Evolutionary conservation across 2,329 filamentous ascomycete genomes (phyloP).

Genomic region (Ceratocystis ficicola): DNA sequence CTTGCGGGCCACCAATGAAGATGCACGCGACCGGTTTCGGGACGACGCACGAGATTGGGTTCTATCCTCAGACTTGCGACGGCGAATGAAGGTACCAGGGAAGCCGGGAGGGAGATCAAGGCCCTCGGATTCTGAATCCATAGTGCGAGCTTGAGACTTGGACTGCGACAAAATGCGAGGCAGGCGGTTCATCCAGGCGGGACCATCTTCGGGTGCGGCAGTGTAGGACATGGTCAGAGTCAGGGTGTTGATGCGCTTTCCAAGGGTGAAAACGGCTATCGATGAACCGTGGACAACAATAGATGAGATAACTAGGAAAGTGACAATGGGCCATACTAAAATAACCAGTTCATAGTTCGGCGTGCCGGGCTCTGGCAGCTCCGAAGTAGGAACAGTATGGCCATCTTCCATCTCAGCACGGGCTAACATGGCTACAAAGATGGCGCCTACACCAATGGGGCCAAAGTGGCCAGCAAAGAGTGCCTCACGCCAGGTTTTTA

Average conservation of each 20-base stretch:
- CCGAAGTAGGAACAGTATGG: slow-evolving; percentile 58
- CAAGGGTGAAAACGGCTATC: slow-evolving; percentile 90
- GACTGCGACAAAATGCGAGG: slow-evolving; percentile 56
- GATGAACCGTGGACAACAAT: slow-evolving; percentile 97
- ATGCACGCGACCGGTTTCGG: slow-evolving; percentile 21
- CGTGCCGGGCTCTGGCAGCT: slow-evolving; percentile 42
- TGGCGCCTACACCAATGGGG: slow-evolving; percentile 90
- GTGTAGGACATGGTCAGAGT: slow-evolving; percentile 96
- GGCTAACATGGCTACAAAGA: slow-evolving; percentile 87
- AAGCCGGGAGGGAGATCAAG: slow-evolving; percentile 54
- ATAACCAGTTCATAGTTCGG: slow-evolving; percentile 60
- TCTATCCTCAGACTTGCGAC: slow-evolving; percentile 32
- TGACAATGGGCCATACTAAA: slow-evolving; percentile 89
- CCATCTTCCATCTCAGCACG: slow-evolving; percentile 78
- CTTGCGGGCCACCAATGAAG: slow-evolving; percentile 41
- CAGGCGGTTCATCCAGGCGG: slow-evolving; percentile 88
- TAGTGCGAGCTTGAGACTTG: slow-evolving; percentile 77
- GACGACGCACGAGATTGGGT: slow-evolving; percentile 19
- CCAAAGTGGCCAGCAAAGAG: slow-evolving; percentile 96
- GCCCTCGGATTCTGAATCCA: slow-evolving; percentile 58
- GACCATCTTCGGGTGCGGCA: slow-evolving; percentile 72
- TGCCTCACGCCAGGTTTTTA: slow-evolving; percentile 96
- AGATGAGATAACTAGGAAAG: slow-evolving; percentile 85
- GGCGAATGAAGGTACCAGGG: slow-evolving; percentile 65
- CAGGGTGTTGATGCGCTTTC: slow-evolving; percentile 95